phyloP scores from a whole-genome alignment of 2,329 filamentous ascomycete species.

The Thelonectria olida region DNA sequence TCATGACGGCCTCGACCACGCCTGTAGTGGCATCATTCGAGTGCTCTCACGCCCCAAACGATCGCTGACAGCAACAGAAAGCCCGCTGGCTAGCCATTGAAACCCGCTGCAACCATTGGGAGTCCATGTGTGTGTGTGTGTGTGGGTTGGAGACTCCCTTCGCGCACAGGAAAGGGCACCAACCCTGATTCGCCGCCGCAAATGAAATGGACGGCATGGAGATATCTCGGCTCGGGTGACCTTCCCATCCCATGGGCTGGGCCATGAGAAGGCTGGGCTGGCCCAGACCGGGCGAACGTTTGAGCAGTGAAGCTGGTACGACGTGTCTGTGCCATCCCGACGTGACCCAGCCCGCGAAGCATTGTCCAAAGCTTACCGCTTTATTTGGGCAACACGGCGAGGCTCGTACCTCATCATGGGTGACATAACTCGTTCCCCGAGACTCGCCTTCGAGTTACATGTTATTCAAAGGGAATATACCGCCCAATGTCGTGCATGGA shows the following conservation, averaged over 20 bases:
- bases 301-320: neutral
- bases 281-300: neutral
- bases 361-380: neutral
- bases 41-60: too few species aligned
- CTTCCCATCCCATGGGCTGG: neutral
- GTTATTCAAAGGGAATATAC: too few species aligned
- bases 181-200: conserved; percentile 36
- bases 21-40: too few species aligned
- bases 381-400: neutral
- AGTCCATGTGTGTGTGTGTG: conserved; percentile 1
- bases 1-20: neutral
- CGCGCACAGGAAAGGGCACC: conserved; percentile 39
- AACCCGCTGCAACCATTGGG: too few species aligned
- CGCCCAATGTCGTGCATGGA: too few species aligned
- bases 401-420: too few species aligned
- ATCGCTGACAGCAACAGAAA: too few species aligned
- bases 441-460: too few species aligned
- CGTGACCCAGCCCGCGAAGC: neutral
- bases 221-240: conserved; percentile 26
- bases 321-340: conserved; percentile 3
- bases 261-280: conserved; percentile 11
- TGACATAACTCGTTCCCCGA: too few species aligned
- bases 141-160: neutral
- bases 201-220: conserved; percentile 12
- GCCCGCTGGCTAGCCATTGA: too few species aligned